These are phyloP conservation scores for Medicago ruthenica DNA, from an alignment of 306 rosid genomes.

Conservation along the genomic window DNA sequence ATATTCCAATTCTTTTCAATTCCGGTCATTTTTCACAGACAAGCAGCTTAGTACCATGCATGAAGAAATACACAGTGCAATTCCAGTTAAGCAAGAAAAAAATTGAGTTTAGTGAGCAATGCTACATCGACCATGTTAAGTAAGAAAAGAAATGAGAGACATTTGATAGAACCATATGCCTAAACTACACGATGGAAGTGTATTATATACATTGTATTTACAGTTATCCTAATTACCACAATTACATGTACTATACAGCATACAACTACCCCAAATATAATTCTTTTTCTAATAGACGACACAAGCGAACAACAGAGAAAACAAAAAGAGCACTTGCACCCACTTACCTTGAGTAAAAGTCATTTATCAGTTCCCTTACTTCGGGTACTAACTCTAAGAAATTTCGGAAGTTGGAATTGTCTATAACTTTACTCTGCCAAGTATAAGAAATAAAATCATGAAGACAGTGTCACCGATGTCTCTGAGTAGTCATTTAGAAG, in stretches of 20 bases:
- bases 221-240: not conserved
- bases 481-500: conserved; percentile 22
- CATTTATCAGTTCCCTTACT: conserved; percentile 93
- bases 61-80: conserved; percentile 27
- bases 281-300: not conserved
- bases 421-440: conserved; percentile 92
- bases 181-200: not conserved
- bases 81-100: not conserved
- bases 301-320: conserved; percentile 6
- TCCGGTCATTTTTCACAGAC: conserved; percentile 2
- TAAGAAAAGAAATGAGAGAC: conserved; percentile 5
- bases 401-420: conserved; percentile 83
- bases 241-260: not conserved
- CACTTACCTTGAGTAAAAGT: conserved; percentile 90
- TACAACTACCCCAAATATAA: not conserved
- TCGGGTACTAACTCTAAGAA: conserved; percentile 97
- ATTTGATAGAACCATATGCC: not conserved
- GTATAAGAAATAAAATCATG: conserved; percentile 41
- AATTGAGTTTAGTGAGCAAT: not conserved
- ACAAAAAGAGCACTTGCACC: conserved; percentile 17
- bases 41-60: conserved; percentile 3
- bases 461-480: conserved; percentile 25
- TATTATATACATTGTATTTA: not conserved
- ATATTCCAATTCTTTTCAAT: conserved; percentile 14
- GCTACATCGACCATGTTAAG: not conserved